Conservation (phyloP, 495 filamentous ascomycete species). For the Penicillium waksmanii region DNA sequence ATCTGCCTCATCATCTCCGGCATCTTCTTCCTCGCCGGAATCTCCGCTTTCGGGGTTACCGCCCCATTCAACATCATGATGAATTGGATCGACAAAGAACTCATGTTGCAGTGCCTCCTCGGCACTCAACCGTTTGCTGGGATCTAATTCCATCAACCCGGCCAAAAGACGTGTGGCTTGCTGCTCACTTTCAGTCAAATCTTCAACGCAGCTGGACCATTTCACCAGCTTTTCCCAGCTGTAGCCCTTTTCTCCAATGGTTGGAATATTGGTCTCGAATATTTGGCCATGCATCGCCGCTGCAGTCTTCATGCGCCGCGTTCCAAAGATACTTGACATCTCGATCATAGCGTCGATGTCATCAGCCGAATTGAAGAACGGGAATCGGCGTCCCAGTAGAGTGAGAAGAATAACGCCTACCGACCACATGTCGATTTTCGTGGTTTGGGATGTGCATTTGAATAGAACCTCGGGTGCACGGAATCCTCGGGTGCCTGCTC, state of each 20-base stretch:
- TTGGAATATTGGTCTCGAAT: conserved; percentile 90
- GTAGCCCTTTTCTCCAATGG: conserved; percentile 82
- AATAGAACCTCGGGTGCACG: conserved; percentile 95
- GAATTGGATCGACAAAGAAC: conserved; percentile 61
- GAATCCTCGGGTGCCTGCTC: conserved; percentile 95
- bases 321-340: conserved; percentile 94
- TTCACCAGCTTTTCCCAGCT: conserved; percentile 89
- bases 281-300: conserved; percentile 82
- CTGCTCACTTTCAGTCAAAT: conserved; percentile 51
- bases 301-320: conserved; percentile 75
- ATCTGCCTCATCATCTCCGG: conserved; percentile 43
- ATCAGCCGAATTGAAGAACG: conserved; percentile 97
- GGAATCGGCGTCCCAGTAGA: conserved; percentile 85
- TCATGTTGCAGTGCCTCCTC: conserved; percentile 62
- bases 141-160: conserved; percentile 64
- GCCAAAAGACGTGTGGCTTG: conserved; percentile 62
- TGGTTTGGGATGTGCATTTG: conserved; percentile 97
- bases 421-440: conserved; percentile 96
- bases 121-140: conserved; percentile 59
- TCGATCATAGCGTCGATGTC: conserved; percentile 97
- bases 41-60: conserved; percentile 47
- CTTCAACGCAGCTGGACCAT: conserved; percentile 72
- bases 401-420: conserved; percentile 93
- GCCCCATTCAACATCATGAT: conserved; percentile 53
- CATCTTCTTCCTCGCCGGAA: conserved; percentile 42